A percentile compares a stretch with the other conserved stretches of the same genome.
Evolutionary conservation across 257 asterid species (phyloP).

Genomic region (Capsicum chinense): DNA sequence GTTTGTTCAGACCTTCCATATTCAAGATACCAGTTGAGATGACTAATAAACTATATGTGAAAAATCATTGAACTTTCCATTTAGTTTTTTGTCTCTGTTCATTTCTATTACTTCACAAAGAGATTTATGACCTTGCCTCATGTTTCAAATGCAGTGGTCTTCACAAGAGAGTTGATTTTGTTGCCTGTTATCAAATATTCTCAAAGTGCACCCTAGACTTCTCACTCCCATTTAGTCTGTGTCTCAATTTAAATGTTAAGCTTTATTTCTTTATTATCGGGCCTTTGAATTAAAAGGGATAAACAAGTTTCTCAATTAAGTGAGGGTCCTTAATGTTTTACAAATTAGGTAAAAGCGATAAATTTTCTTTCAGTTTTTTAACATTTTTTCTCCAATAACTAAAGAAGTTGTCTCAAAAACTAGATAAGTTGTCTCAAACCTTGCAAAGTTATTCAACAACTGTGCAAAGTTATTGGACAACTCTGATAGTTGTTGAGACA

Average conservation of each 20-base stretch:
- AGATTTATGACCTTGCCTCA: constrained; percentile 37
- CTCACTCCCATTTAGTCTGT: constrained; percentile 49
- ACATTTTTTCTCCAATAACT: too few species aligned
- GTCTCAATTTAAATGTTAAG: background rate
- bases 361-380: too few species aligned
- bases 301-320: too few species aligned
- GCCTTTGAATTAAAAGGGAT: too few species aligned
- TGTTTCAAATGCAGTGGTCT: constrained; percentile 67
- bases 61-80: background rate
- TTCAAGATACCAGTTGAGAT: constrained; percentile 93
- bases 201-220: constrained; percentile 51
- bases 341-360: too few species aligned
- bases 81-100: background rate
- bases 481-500: too few species aligned
- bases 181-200: constrained; percentile 84
- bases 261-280: background rate
- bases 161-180: constrained; percentile 92
- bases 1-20: constrained; percentile 93
- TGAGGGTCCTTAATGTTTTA: too few species aligned
- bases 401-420: too few species aligned
- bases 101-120: background rate
- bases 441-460: too few species aligned
- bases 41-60: constrained; percentile 28
- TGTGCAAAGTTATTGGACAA: too few species aligned
- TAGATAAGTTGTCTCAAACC: too few species aligned